Conservation (phyloP, 352 stramenopile genomes). For the Phytopythium montanum region DNA sequence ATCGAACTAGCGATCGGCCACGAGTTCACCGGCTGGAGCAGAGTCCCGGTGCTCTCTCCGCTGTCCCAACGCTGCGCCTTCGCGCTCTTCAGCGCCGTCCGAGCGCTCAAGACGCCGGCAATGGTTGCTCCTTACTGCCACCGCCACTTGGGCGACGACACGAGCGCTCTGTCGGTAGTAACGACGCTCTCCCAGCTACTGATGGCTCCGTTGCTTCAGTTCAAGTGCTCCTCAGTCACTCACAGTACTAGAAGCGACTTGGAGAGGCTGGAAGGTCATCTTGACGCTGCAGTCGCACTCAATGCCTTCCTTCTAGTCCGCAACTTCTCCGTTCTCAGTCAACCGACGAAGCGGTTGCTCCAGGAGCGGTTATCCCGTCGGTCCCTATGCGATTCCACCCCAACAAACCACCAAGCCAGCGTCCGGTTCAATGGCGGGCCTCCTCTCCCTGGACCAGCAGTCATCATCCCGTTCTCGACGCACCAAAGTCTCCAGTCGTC, state of each 20-base stretch:
- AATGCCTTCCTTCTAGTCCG: slow-evolving; percentile 21
- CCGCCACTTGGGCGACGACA: background rate
- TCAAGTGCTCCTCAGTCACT: background rate
- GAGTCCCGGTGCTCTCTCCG: slow-evolving; percentile 33
- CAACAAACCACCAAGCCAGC: slow-evolving; percentile 10
- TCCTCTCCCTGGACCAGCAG: slow-evolving; percentile 1
- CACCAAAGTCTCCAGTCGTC: slow-evolving; percentile 8
- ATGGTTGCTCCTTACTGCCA: background rate
- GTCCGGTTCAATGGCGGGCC: slow-evolving; percentile 5
- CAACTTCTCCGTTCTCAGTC: slow-evolving; percentile 14
- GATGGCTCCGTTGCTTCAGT: slow-evolving; percentile 3
- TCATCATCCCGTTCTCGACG: slow-evolving; percentile 30
- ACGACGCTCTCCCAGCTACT: background rate
- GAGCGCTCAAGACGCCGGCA: background rate
- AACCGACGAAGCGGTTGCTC: slow-evolving; percentile 6
- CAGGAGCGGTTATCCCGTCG: slow-evolving; percentile 17
- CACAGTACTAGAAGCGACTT: background rate
- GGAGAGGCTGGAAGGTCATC: slow-evolving; percentile 2
- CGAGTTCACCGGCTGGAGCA: slow-evolving; percentile 39
- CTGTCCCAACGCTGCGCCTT: slow-evolving; percentile 52
- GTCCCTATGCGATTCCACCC: background rate
- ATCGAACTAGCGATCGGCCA: slow-evolving; percentile 38
- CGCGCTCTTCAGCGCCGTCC: slow-evolving; percentile 36
- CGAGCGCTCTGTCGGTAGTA: background rate
- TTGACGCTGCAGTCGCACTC: slow-evolving; percentile 13